Evolutionary conservation across 1,284 basidiomycete species (phyloP).

Genomic region (Schizophyllum amplum): DNA sequence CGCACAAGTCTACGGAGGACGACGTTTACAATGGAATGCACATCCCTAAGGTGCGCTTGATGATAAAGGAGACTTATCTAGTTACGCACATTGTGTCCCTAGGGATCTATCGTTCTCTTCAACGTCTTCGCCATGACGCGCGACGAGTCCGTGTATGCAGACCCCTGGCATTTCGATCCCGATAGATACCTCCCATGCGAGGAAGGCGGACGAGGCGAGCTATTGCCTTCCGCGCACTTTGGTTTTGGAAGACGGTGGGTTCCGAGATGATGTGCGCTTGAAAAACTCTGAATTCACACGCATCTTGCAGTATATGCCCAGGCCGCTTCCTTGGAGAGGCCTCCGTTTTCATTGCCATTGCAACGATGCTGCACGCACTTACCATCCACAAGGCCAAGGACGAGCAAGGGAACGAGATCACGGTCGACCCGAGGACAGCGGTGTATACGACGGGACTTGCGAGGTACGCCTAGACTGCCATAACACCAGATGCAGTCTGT

Average conservation of each 20-base stretch:
- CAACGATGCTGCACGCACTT: constrained; percentile 17
- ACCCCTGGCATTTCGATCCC: constrained; percentile 24
- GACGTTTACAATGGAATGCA: background rate
- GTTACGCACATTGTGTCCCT: background rate
- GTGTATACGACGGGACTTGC: constrained; percentile 4
- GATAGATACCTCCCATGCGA: constrained; percentile 21
- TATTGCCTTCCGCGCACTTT: constrained; percentile 8
- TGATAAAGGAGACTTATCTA: background rate
- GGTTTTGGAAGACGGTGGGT: constrained; percentile 20
- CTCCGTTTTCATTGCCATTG: constrained; percentile 19
- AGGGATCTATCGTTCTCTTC: background rate
- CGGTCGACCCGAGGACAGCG: constrained; percentile 14
- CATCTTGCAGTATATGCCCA: constrained; percentile 15
- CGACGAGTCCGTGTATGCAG: constrained; percentile 18
- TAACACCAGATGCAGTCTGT: background rate
- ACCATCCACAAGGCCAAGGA: constrained; percentile 19
- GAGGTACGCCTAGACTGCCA: background rate
- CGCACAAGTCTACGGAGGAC: background rate
- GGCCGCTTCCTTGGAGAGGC: constrained; percentile 14
- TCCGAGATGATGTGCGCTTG: background rate
- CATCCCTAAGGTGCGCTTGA: background rate
- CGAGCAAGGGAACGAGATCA: constrained; percentile 17
- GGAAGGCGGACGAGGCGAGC: constrained; percentile 15
- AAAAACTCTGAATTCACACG: background rate
- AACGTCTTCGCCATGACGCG: constrained; percentile 18